Conservation (phyloP, 495 filamentous ascomycete species). For the Rhizodiscina lignyota region DNA sequence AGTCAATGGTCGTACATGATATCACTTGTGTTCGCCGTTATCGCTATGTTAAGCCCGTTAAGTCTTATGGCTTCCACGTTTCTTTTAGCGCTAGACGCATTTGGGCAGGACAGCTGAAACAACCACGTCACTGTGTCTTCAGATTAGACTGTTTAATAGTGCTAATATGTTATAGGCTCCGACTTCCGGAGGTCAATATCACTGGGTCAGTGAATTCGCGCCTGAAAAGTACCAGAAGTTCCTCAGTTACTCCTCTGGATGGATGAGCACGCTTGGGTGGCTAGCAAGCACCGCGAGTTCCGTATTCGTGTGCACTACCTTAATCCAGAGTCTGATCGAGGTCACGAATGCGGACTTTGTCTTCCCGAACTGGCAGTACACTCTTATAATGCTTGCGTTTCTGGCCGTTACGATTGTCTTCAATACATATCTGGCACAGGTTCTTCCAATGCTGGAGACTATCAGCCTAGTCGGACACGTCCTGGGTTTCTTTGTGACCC, state of each 20-base stretch:
- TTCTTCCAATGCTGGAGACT: background rate
- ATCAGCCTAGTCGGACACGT: conserved; percentile 27
- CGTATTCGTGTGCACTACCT: conserved; percentile 7
- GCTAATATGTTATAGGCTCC: conserved; percentile 7
- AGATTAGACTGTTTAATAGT: background rate
- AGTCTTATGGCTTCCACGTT: too few species aligned
- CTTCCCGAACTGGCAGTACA: conserved; percentile 11
- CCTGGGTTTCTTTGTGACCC: conserved; percentile 26
- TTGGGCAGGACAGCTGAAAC: too few species aligned
- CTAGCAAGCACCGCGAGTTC: conserved; percentile 8
- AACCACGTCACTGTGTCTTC: too few species aligned
- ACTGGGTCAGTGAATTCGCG: conserved; percentile 21
- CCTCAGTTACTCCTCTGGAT: conserved; percentile 35
- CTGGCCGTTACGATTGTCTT: conserved; percentile 6
- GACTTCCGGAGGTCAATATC: conserved; percentile 19
- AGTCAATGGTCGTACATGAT: too few species aligned
- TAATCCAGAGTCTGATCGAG: conserved; percentile 8
- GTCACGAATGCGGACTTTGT: conserved; percentile 12
- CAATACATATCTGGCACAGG: conserved; percentile 3
- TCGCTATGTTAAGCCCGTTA: too few species aligned
- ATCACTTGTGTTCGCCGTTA: too few species aligned
- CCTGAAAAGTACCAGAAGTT: conserved; percentile 14
- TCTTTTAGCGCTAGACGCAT: too few species aligned
- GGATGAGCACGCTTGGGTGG: conserved; percentile 18
- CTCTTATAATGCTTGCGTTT: conserved; percentile 13